phyloP scores from a whole-genome alignment of 176 grass and related monocot genomes.

The Alopecurus myosuroides region DNA sequence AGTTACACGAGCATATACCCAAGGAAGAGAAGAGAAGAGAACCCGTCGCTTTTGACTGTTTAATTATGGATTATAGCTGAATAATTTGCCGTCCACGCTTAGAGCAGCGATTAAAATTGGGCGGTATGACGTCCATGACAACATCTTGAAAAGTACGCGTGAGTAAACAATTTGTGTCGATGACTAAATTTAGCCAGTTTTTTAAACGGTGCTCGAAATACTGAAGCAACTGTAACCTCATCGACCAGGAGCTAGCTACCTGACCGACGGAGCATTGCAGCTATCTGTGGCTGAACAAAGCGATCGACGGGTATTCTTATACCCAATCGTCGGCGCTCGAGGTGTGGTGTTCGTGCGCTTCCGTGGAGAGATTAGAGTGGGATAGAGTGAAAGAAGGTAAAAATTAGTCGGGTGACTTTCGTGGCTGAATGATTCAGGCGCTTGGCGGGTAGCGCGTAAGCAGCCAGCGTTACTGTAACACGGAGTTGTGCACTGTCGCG shows the following conservation, averaged over 20 bases:
- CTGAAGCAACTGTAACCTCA: background rate
- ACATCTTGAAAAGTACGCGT: slow-evolving; percentile 22
- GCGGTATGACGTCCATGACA: background rate
- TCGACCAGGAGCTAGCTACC: background rate
- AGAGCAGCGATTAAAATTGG: slow-evolving; percentile 8
- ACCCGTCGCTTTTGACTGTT: background rate
- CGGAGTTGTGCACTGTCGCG: background rate
- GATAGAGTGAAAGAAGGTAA: slow-evolving; percentile 2
- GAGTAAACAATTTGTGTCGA: background rate
- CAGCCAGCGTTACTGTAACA: background rate
- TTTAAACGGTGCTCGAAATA: background rate
- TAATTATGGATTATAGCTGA: background rate
- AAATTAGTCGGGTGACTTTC: background rate
- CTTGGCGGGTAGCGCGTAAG: background rate
- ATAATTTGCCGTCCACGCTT: slow-evolving; percentile 3
- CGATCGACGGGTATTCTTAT: background rate
- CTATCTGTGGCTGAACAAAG: background rate
- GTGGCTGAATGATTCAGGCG: background rate
- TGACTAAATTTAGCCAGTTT: background rate
- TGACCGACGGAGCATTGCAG: background rate
- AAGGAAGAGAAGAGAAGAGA: no score
- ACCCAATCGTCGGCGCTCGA: background rate
- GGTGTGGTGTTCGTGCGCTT: background rate
- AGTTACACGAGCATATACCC: slow-evolving; percentile 21
- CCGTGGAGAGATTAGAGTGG: background rate